phyloP scores from a whole-genome alignment of 176 grass and related monocot species.

The Juncus effusus region DNA sequence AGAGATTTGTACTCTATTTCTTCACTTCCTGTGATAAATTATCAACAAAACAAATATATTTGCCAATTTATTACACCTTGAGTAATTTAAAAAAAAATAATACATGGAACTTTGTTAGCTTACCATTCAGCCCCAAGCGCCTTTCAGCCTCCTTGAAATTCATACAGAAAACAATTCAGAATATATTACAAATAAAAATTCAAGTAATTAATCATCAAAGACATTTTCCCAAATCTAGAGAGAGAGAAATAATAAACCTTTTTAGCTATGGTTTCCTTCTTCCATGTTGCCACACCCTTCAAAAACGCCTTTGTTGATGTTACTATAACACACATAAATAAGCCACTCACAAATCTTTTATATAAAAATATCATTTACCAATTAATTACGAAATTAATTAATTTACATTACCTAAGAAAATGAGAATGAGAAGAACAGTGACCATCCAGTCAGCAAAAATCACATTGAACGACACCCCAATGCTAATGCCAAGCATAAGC shows the following conservation, averaged over 20 bases:
- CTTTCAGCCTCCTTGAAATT: conserved; percentile 52
- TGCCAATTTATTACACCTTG: too few species aligned
- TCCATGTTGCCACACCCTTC: conserved; percentile 91
- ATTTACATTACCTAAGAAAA: conserved; percentile 61
- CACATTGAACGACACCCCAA: conserved; percentile 86
- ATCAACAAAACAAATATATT: too few species aligned
- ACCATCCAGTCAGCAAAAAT: conserved; percentile 91
- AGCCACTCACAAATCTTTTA: background rate
- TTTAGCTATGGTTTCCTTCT: conserved; percentile 69
- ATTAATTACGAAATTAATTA: background rate
- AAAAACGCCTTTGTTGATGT: conserved; percentile 90
- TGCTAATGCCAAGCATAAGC: conserved; percentile 94
- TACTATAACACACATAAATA: conserved; percentile 23
- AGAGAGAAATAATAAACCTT: conserved; percentile 34
- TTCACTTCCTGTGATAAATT: conserved; percentile 28
- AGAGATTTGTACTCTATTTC: conserved; percentile 57
- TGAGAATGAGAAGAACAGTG: conserved; percentile 70
- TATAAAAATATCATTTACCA: background rate
- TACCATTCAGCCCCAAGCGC: conserved; percentile 46
- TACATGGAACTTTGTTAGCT: conserved; percentile 1
- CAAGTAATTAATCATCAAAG: background rate
- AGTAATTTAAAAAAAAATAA: conserved; percentile 14
- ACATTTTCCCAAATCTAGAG: conserved; percentile 10
- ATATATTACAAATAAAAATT: background rate
- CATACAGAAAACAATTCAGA: background rate